A percentile compares a stretch with the other conserved stretches of the same genome.
These are phyloP conservation scores for Gleditsia sinensis DNA, from an alignment of 306 rosid genomes.

Conservation along the genomic window DNA sequence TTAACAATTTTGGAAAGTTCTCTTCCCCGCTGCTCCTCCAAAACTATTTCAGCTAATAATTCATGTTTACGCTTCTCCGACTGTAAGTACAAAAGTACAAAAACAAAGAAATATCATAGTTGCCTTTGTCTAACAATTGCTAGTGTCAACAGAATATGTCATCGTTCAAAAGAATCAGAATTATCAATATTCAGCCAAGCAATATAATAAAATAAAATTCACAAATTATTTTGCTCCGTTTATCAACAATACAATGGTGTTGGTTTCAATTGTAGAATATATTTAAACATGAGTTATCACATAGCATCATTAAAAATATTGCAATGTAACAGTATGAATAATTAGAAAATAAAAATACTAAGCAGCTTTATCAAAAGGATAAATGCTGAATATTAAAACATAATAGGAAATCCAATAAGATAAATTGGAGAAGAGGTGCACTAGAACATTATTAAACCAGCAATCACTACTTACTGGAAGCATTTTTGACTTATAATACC, in stretches of 20 bases:
- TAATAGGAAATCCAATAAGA: not conserved
- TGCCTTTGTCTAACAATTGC: not conserved
- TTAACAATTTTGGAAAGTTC: slow-evolving; percentile 70
- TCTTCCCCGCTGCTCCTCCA: slow-evolving; percentile 83
- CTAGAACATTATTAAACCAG: not conserved
- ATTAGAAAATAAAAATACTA: not conserved
- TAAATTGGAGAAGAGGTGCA: not conserved
- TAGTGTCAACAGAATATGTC: slow-evolving; percentile 4
- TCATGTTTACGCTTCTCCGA: slow-evolving; percentile 87
- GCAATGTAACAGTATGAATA: not conserved
- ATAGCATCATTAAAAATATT: not conserved
- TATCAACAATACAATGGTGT: not conserved
- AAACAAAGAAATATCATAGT: slow-evolving; percentile 1
- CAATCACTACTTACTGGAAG: not conserved
- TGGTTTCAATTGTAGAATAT: not conserved
- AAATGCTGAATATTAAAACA: not conserved
- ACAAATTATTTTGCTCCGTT: not conserved
- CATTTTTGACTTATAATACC: slow-evolving; percentile 48
- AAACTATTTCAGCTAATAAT: slow-evolving; percentile 69
- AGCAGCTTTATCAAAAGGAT: not conserved
- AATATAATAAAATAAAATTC: not conserved
- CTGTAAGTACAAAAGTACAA: slow-evolving; percentile 44
- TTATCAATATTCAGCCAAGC: not conserved
- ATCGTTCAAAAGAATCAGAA: not conserved
- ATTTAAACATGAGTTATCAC: not conserved